Percentiles rank a stretch among this genome's conserved stretches.
phyloP scores from a whole-genome alignment of 805 yeast genomes.

The Ogataea polymorpha region DNA sequence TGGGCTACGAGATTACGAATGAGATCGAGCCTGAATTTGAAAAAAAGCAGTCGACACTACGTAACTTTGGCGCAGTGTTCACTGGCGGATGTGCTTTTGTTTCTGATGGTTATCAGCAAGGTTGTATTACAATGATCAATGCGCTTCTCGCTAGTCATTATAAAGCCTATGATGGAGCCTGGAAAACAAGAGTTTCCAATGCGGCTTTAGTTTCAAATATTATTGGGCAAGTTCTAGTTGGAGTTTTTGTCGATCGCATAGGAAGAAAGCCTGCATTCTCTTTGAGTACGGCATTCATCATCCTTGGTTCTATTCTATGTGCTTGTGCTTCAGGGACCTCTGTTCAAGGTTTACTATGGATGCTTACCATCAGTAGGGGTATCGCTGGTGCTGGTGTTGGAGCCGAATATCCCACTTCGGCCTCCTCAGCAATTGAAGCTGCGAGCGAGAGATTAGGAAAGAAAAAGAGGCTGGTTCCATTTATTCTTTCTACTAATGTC shows the following conservation, averaged over 20 bases:
- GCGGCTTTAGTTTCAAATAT: slow-evolving; percentile 53
- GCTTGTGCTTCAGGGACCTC: slow-evolving; percentile 55
- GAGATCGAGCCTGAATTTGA: not conserved
- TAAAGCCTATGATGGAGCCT: slow-evolving; percentile 9
- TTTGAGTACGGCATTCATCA: slow-evolving; percentile 50
- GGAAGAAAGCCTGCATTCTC: slow-evolving; percentile 60
- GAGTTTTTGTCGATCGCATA: slow-evolving; percentile 52
- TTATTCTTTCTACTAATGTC: slow-evolving; percentile 42
- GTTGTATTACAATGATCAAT: slow-evolving; percentile 22
- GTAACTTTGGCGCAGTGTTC: slow-evolving; percentile 14
- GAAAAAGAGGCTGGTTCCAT: slow-evolving; percentile 40
- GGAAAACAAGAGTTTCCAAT: slow-evolving; percentile 32
- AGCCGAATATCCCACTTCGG: slow-evolving; percentile 62
- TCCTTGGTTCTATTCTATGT: slow-evolving; percentile 53
- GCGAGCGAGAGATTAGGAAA: slow-evolving; percentile 42
- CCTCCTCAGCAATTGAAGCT: slow-evolving; percentile 58
- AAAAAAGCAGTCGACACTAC: slow-evolving; percentile 5
- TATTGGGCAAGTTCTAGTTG: slow-evolving; percentile 56
- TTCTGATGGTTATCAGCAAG: slow-evolving; percentile 27
- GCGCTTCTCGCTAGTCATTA: slow-evolving; percentile 14
- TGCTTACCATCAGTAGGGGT: slow-evolving; percentile 18
- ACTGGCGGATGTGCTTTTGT: slow-evolving; percentile 25
- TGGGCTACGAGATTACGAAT: not conserved
- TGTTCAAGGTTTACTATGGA: slow-evolving; percentile 42
- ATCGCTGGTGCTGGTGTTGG: slow-evolving; percentile 41